These are phyloP conservation scores for Epichloe festucae DNA, from an alignment of 2,329 filamentous ascomycete species.

Conservation along the genomic window DNA sequence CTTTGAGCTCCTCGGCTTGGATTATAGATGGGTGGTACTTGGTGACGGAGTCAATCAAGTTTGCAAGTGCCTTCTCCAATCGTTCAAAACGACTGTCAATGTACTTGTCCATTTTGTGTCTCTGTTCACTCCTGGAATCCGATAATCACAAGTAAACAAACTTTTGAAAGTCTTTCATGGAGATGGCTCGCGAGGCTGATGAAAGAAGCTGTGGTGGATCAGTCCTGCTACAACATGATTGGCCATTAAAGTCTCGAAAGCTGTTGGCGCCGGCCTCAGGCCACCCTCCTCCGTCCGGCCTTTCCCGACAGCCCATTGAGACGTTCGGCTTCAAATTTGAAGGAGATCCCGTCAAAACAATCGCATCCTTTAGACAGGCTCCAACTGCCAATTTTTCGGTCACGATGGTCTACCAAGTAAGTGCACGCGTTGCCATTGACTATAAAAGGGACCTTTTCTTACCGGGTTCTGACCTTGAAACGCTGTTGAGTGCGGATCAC, in stretches of 20 bases:
- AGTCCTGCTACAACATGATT: slow-evolving; percentile 5
- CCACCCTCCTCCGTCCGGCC: slow-evolving; percentile 16
- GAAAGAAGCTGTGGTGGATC: slow-evolving; percentile 11
- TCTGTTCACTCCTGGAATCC: not conserved
- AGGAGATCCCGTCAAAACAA: slow-evolving; percentile 16
- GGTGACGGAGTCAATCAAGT: slow-evolving; percentile 64
- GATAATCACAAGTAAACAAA: not conserved
- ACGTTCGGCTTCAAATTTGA: slow-evolving; percentile 10
- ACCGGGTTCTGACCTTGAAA: not conserved
- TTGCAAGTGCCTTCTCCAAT: slow-evolving; percentile 52
- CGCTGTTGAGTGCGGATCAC: slow-evolving; percentile 7
- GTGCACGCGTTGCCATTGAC: slow-evolving; percentile 7
- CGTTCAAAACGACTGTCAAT: slow-evolving; percentile 52
- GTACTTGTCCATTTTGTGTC: slow-evolving; percentile 43
- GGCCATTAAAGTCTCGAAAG: slow-evolving; percentile 3
- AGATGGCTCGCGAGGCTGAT: not conserved
- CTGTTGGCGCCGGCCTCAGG: slow-evolving; percentile 14
- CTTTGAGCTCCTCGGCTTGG: slow-evolving; percentile 55
- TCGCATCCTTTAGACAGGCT: slow-evolving; percentile 21
- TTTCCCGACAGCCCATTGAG: slow-evolving; percentile 21
- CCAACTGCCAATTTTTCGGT: slow-evolving; percentile 15
- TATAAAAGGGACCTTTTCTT: too few species aligned
- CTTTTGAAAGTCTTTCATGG: not conserved
- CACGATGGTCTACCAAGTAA: slow-evolving; percentile 30
- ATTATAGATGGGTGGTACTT: slow-evolving; percentile 65